Base-by-base conservation (phyloP, 2,329 filamentous ascomycete species). In the Phialophora verrucosa region DNA sequence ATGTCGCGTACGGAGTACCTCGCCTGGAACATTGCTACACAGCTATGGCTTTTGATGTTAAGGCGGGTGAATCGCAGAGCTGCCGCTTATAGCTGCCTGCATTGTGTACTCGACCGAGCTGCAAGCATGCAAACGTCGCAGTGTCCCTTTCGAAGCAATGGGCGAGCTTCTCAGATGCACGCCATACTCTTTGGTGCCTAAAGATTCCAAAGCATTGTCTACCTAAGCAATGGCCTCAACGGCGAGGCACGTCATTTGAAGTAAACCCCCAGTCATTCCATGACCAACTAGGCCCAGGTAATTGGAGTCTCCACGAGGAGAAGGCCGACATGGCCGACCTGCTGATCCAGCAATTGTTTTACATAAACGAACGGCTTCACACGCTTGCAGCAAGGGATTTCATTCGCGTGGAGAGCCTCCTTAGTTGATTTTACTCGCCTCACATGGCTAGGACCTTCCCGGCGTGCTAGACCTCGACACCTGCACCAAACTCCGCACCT, bases 351-450 rank as follows among this genome's bases (percentile, higher is more conserved):
- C 49, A 23, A 51, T 8, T 8, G 20, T 11, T 51, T 51, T 29
- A 51, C 12, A 8, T 51, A 51, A 23, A 42, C 57, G 17, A 50
- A 49, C 42, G 44, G 35, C 23, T 35, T 32, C 47, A 25, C 20
- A 54, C n/a, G 31, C 59, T 17, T 20, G 6, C 8, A 29, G 20
- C 49, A 47, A 42, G 29, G 38, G 31, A 61, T 61, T 61, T 51
- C 47, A 61, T 61, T 61, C 49, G 59, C 32, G 50, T 29, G n/a
- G n/a, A 53, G 29, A 42, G 10, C 47, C 29, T 38, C 23, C 23
- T 20, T 54, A 32, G 14, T 51, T 23, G 38, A 6, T 38, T 53
- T 7, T 12, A n/a, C 29, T 29, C 17, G 29, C 31, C n/a, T 55
- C 53, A 20, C 14, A 55, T 35, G n/a, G 25, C 17, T 23, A 55